phyloP scores from a whole-genome alignment of 306 rosid genomes.

The Medicago truncatula region MtrunA17r5.0-ANR NC_053043.1:19906501-19907000 shows the following conservation, averaged over 20 bases:
- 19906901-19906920: too few relatives aligned
- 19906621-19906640: constrained; percentile 21
- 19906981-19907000: too few relatives aligned
- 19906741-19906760: constrained; percentile 99
- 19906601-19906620: neutral
- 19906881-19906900: too few relatives aligned
- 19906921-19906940: too few relatives aligned
- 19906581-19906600: constrained; percentile 86
- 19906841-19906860: too few relatives aligned
- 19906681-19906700: constrained; percentile 90
- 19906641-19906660: neutral
- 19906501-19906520: constrained; percentile 77
- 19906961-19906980: too few relatives aligned
- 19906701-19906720: constrained; percentile 80
- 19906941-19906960: too few relatives aligned
- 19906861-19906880: too few relatives aligned
- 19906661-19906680: neutral
- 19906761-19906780: constrained; percentile 97
- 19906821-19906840: too few relatives aligned
- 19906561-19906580: constrained; percentile 98
- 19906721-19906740: constrained; percentile 91
- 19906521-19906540: constrained; percentile 88
- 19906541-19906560: constrained; percentile 75
- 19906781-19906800: constrained; percentile 77
- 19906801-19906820: neutral